Conservation (phyloP, 306 rosid species). For the Crotalaria pallida region DNA sequence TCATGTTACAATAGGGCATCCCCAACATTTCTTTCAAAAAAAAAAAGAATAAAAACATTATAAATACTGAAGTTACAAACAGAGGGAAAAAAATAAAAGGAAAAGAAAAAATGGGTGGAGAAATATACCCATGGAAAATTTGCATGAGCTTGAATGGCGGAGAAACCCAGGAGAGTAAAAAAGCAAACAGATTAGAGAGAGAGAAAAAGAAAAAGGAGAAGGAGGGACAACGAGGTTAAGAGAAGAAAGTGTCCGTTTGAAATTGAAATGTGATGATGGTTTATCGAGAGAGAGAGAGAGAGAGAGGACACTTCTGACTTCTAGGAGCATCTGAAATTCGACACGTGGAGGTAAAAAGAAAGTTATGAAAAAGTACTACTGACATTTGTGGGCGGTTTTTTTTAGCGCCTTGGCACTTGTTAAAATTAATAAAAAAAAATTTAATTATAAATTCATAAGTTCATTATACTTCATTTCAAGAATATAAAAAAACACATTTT, state of each 20-base stretch:
- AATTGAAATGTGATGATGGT: slow-evolving; percentile 10
- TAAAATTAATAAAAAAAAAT: too few species aligned
- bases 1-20: too few species aligned
- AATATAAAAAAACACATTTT: too few species aligned
- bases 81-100: not conserved
- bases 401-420: too few species aligned
- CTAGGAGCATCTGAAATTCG: slow-evolving; percentile 19
- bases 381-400: not conserved
- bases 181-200: not conserved
- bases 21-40: too few species aligned
- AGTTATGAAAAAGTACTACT: too few species aligned
- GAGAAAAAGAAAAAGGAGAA: not conserved
- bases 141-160: slow-evolving; percentile 23
- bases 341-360: slow-evolving; percentile 37
- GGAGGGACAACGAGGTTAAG: slow-evolving; percentile 32
- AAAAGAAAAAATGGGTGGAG: not conserved
- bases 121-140: slow-evolving; percentile 27
- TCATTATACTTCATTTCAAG: too few species aligned
- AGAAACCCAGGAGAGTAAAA: slow-evolving; percentile 45
- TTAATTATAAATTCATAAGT: too few species aligned
- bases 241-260: slow-evolving; percentile 32
- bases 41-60: not conserved
- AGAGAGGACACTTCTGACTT: too few species aligned
- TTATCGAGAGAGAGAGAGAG: slow-evolving; percentile 2
- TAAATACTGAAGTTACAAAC: not conserved